Base-by-base conservation (phyloP, 75 land plant genomes). In the Pseudotsuga menziesii region DNA sequence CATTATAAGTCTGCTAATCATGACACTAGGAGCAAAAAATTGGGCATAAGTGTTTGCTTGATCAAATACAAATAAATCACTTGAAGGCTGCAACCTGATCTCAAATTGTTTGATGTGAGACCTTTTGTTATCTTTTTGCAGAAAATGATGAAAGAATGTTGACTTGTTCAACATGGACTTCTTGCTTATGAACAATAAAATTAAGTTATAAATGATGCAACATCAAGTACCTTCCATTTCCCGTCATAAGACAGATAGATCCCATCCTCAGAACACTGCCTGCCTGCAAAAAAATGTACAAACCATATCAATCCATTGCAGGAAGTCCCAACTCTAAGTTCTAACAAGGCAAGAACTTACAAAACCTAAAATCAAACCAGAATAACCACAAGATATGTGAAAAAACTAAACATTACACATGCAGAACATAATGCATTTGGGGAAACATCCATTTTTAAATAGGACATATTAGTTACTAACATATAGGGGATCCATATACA, bases 171-270 rank as follows among this genome's bases (percentile, higher is more conserved):
- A 61, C 64, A 61, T 61, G 29, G 17, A 15, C 66, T 62, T 62
- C 66, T 4, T 62, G 66, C 17, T 25, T 14, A 62, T 62, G 36
- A 62, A 62, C 15, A 32, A 62, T 62, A 62, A 62, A 62, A 44
- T 6, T 44, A 44, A 44, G 48, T 0, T 44, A 44, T 44, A 44
- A 1, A 44, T 44, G 48, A 44, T 44, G 48, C 7, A 44, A 44
- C 6, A 26, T 62, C 66, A 62, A 15, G 66, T 62, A 62, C 66
- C 66, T 62, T 62, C 66, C 66, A 62, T 62, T 62, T 27, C 66
- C 35, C 66, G 29, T 13, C 66, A 62, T 27, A 23, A 32, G 15
- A 25, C 35, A 27, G 13, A 27, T 27, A 62, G 35, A 25, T 13
- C 26, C 63, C 63, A 61, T 61, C 63, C 29, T 61, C 63, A 61